Conservation (phyloP, 768 basidiomycete genomes). For the Termitomyces bulborhizus region DNA sequence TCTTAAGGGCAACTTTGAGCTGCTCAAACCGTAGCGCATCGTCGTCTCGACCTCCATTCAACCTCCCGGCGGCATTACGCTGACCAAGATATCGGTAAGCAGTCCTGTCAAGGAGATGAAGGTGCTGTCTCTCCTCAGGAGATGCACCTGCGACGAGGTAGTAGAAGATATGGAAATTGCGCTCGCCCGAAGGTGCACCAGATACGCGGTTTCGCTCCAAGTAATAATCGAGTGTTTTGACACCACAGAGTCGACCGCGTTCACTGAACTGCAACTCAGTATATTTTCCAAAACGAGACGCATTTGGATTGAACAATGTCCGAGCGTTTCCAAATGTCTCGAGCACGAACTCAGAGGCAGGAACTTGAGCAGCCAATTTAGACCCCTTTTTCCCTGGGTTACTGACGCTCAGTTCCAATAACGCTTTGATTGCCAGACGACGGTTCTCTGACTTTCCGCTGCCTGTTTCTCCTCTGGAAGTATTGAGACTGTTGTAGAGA, state of each 20-base stretch:
- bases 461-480: constrained; percentile 76
- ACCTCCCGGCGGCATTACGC: constrained; percentile 39
- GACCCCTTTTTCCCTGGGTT: constrained; percentile 91
- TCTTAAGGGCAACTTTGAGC: constrained; percentile 90
- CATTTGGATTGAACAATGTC: constrained; percentile 89
- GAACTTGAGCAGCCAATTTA: constrained; percentile 81
- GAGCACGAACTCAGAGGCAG: constrained; percentile 91
- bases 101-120: constrained; percentile 76
- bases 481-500: not conserved
- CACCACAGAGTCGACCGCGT: constrained; percentile 78
- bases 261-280: constrained; percentile 97
- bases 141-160: constrained; percentile 92
- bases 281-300: constrained; percentile 96
- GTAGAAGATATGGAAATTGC: constrained; percentile 98
- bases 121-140: constrained; percentile 80
- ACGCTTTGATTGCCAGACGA: constrained; percentile 83
- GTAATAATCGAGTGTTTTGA: constrained; percentile 97
- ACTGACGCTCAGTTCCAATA: constrained; percentile 87
- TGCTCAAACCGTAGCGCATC: constrained; percentile 90
- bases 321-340: constrained; percentile 93
- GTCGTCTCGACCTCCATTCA: constrained; percentile 55
- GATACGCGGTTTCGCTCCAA: constrained; percentile 90
- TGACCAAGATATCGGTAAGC: constrained; percentile 86
- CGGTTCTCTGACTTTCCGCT: constrained; percentile 93
- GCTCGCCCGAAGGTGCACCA: constrained; percentile 81